These are phyloP conservation scores for Calocybe gambosa DNA, from an alignment of 1,284 basidiomycete species.

Conservation along the genomic window DNA sequence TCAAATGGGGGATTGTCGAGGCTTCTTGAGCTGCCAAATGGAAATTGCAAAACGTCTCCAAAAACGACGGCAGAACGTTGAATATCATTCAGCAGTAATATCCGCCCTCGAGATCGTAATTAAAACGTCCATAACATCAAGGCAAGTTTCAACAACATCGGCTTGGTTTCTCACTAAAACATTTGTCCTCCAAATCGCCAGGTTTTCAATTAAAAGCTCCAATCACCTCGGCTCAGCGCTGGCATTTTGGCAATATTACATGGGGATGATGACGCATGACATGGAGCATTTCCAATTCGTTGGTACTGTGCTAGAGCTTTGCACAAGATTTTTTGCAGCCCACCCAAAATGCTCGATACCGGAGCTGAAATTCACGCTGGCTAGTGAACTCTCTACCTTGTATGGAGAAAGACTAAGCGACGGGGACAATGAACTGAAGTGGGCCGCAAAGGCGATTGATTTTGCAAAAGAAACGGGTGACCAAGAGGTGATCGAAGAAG, in stretches of 20 bases:
- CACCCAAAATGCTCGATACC: slow-evolving; percentile 1
- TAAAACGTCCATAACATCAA: neutral
- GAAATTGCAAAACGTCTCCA: neutral
- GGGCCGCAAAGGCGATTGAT: neutral
- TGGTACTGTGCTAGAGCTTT: neutral
- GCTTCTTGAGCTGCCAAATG: slow-evolving; percentile 1
- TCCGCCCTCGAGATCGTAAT: neutral
- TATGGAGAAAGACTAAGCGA: neutral
- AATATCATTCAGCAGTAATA: neutral
- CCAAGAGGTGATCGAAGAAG: neutral
- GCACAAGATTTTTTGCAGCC: neutral
- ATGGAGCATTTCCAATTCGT: neutral
- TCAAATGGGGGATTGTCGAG: neutral
- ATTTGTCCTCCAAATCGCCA: neutral
- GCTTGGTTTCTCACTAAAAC: neutral
- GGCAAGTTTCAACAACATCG: neutral
- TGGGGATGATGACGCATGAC: slow-evolving; percentile 1
- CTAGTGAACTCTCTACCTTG: neutral
- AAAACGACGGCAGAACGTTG: neutral
- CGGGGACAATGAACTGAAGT: neutral
- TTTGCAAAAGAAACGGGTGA: slow-evolving; percentile 1
- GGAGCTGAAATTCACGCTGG: neutral
- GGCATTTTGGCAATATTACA: neutral
- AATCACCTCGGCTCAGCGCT: neutral
- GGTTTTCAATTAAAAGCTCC: neutral